Percentiles rank a stretch among this genome's conserved stretches.
Conservation (phyloP, 2,329 filamentous ascomycete species). For the Nigrograna mackinnonii region DNA sequence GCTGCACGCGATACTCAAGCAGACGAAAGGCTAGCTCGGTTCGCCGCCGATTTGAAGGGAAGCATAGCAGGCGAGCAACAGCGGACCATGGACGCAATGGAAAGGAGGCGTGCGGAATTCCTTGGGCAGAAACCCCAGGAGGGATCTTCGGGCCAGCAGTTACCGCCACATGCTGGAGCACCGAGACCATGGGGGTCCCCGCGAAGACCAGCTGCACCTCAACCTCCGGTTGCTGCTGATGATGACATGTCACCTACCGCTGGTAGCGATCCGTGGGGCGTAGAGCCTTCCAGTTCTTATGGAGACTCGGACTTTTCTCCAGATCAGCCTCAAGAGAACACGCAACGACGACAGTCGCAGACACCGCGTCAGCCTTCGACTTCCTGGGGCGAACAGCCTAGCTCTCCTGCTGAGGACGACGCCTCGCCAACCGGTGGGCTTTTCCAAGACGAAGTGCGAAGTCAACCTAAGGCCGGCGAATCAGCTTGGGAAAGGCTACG, state of each 20-base stretch:
- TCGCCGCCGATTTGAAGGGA: conserved; percentile 39
- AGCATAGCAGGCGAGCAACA: conserved; percentile 8
- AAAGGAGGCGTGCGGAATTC: conserved; percentile 19
- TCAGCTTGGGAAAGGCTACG: conserved; percentile 51
- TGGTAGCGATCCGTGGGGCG: conserved; percentile 35
- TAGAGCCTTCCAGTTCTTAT: conserved; percentile 8
- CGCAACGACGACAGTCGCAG: conserved; percentile 4
- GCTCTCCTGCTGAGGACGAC: conserved; percentile 28
- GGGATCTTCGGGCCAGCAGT: too few relatives aligned
- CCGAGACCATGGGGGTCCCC: conserved; percentile 5
- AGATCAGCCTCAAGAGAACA: conserved; percentile 21
- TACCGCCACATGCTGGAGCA: conserved; percentile 4
- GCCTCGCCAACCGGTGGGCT: conserved; percentile 41
- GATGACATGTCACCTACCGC: conserved; percentile 48
- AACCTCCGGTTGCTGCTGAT: conserved; percentile 7
- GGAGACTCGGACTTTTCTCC: conserved; percentile 29
- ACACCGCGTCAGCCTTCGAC: conserved; percentile 5
- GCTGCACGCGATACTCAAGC: conserved; percentile 36
- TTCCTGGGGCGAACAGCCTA: conserved; percentile 18
- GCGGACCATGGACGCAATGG: neutral
- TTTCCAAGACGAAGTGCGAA: conserved; percentile 33
- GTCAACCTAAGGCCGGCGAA: conserved; percentile 27
- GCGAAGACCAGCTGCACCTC: conserved; percentile 1
- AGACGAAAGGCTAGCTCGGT: conserved; percentile 46
- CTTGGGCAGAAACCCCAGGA: conserved; percentile 1